These are phyloP conservation scores for Raddia guianensis DNA, from an alignment of 176 grass and related monocot species.

Conservation along the genomic window DNA sequence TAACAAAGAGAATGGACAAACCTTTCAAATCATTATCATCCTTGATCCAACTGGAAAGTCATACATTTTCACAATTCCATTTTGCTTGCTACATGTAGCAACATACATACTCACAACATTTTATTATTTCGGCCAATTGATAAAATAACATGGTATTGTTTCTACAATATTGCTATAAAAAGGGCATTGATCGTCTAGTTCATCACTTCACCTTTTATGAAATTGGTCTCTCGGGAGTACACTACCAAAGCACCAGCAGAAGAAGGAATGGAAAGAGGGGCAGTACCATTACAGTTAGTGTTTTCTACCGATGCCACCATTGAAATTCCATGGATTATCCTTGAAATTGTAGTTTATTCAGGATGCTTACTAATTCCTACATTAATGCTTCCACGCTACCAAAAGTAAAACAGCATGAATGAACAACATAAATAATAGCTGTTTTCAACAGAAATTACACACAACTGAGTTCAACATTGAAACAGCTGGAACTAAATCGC, in stretches of 20 bases:
- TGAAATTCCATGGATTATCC: too few relatives aligned
- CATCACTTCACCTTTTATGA: background rate
- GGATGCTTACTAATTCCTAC: too few relatives aligned
- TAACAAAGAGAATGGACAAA: background rate
- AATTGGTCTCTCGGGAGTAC: background rate
- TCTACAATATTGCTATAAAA: constrained; percentile 1
- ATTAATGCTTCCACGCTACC: too few relatives aligned
- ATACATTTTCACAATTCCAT: background rate
- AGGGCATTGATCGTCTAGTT: background rate
- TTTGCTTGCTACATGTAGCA: background rate
- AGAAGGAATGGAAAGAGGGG: too few relatives aligned
- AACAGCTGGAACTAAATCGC: too few relatives aligned
- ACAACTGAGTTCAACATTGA: too few relatives aligned
- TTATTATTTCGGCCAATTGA: background rate
- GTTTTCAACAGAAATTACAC: too few relatives aligned
- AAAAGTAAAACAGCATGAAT: too few relatives aligned
- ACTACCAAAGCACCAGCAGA: background rate
- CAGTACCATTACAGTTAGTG: background rate
- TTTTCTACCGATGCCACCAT: too few relatives aligned
- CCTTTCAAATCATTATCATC: background rate
- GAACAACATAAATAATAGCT: too few relatives aligned
- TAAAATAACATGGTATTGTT: background rate
- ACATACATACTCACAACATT: background rate
- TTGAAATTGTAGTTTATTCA: too few relatives aligned
- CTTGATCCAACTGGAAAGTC: background rate